Evolutionary conservation across 805 yeast species (phyloP), one percentile per base, ranked within the genome.

Genomic region (Kluyveromyces wickerhamii): DNA sequence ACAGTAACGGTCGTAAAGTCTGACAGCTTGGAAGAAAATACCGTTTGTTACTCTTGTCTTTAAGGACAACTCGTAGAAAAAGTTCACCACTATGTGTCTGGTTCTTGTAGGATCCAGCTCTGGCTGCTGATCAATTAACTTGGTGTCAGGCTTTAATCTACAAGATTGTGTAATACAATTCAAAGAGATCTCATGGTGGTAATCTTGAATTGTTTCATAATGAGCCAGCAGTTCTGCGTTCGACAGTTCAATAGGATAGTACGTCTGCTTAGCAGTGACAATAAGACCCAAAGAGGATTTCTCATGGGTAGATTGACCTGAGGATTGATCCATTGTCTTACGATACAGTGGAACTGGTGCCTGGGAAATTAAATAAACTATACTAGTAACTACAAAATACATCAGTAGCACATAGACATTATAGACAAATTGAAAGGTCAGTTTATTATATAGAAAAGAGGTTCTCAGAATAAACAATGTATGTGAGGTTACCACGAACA

Each of bases 1-100:
- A 54, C 95, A 83, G 62, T 89, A 89, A 41, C 96, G 73, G 57
- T 89, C 98, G 41, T 89, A 82, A 35, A 88, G 68, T 47, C 79
- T 77, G 25, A 79, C 75, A 0, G 81, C 77, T 53, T 76, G 65
- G 74, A 75, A 63, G 66, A 76, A 66, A 51, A 84, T 66, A 66
- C 77, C 62, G 66, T 86, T 71, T 48, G 86, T 50, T 60, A 82
- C 66, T 58, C 79, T 63, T 62, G 80, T 59, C 61, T 82, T 59
- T 53, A 73, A 45, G 58, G 83, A 49, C 67, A 74, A 63, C 68
- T 87, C 92, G 44, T 84, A 69, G 15, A 87, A 61, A 51, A 87
- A 89, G 48, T 86, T 94, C 27, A 89, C 72, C 33, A 88, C 66
- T 44, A 77, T 76, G 23, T 74, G 74, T 47, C 98, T 72, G 4